Conservation (phyloP, 2,329 filamentous ascomycete species). For the Delphinella strobiligena region DNA sequence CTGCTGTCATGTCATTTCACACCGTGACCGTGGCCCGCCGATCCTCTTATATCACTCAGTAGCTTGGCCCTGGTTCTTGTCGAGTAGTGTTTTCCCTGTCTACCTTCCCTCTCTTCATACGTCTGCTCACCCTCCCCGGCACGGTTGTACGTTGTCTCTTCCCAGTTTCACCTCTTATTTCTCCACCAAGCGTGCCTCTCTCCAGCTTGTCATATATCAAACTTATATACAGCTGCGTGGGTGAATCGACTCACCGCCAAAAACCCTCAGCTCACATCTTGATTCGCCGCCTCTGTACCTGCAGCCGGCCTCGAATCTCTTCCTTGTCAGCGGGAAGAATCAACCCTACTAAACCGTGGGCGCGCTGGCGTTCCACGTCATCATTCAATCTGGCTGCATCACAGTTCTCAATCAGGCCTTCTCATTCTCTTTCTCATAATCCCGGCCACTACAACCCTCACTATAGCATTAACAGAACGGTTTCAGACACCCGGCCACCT, state of each 20-base stretch:
- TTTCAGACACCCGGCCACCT: constrained; percentile 5
- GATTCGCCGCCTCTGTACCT: no score
- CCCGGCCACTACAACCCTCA: constrained; percentile 6
- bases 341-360: constrained; percentile 1
- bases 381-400: constrained; percentile 12
- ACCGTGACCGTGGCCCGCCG: constrained; percentile 9
- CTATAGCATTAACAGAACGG: constrained; percentile 1
- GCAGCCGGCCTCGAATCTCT: no score
- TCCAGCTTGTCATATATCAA: not conserved
- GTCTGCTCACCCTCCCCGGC: not conserved
- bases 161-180: not conserved
- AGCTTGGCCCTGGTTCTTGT: constrained; percentile 1
- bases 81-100: not conserved
- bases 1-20: constrained; percentile 11
- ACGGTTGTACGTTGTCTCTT: not conserved
- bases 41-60: constrained; percentile 11
- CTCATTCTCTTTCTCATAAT: constrained; percentile 9
- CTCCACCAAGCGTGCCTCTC: not conserved
- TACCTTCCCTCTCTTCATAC: not conserved
- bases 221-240: not conserved
- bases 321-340: not conserved
- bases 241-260: not conserved
- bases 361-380: constrained; percentile 9
- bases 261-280: no score
- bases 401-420: constrained; percentile 10